Base-by-base conservation (phyloP, 1,284 basidiomycete genomes). In the Xerocomus cyaneibrunnescens region DNA sequence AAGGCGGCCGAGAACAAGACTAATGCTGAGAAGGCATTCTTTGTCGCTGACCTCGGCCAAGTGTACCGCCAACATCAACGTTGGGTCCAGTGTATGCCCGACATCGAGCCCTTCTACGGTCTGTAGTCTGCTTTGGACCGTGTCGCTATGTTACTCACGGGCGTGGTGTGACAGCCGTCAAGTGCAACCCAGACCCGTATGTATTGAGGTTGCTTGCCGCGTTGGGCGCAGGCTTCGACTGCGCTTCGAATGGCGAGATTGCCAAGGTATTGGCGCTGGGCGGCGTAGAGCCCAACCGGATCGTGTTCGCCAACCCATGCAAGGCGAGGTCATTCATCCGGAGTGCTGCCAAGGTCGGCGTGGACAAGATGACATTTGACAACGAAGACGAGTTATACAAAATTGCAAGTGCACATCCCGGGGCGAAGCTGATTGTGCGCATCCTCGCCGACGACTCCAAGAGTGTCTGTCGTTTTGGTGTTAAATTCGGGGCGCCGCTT, bases 291-390 rank as follows among this genome's bases (percentile, higher is more conserved):
- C 85, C 94, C 2, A 77, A 78, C 17, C 83, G 90, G 53, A 92
- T 99, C 77, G 94, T 99, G 67, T 99, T 95, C 68, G 97, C 97
- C 61, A 99, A 99, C 74, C 97, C 97, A 0, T 99, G 96, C 87
- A 99, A 99, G 76, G 93, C 96, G 1, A 80, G 84, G 8, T 96
- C 93, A 8, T 98, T 97, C 73, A 83, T 99, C 59, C 90, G 94
- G 51, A 84, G 85, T 60, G 92, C 97, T 13, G 84, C 85, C 32
- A 82, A 80, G 58, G 72, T 79, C 25, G 87, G 89, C 22, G 94
- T 99, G 42, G 82, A 92, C 63, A 85, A 85, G 74, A 98, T 98
- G 92, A 98, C 96, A 0, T 99, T 99, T 67, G 97, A 99, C 76
- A 99, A 99, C 72, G 82, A 83, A 45, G 97, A 99, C 73, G 97